Evolutionary conservation across 306 rosid species (phyloP), one percentile per base, ranked within the genome.

Genomic region (Cicer cuneatum): DNA sequence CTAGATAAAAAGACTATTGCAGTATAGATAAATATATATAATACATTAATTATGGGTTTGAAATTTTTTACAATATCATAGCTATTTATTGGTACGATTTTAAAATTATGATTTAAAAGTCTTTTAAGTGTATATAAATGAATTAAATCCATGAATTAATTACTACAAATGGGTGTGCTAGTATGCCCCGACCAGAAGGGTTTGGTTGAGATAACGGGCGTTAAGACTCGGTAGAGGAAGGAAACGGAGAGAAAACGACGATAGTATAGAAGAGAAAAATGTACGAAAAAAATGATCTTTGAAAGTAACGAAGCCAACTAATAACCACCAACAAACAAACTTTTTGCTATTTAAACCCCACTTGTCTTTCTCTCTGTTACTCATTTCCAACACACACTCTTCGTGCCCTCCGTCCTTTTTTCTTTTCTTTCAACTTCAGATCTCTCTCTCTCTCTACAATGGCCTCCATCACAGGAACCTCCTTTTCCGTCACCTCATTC

Each of bases 291-390:
- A 58, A 64, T 16, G 19, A 3, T 29, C 71, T 35, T 86, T 81
- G 89, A 83, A 87, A 78, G 1, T 68, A 85, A 78, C 94, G 62
- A 83, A 46, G 83, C 65, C 72, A 71, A 42, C 67, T n/a, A 77
- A 81, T 51, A 71, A 75, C 80, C 80, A 47, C 69, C 58, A 51
- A 58, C 49, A 79, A 47, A 76, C 73, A 70, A 70, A 15, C 68
- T 13, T 13, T 62, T 38, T 48, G n/a, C 56, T 82, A 75, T 75
- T 77, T 58, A 79, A 71, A 15, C 49, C 41, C 33, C 14, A 33
- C n/a, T 8, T 46, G 15, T 29, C 16, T 56, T 8, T 68, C 13
- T 6, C n/a, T 37, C 71, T 33, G 38, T 21, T 59, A 62, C 39
- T 77, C 69, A 1, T 65, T 64, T 18, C 67, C 68, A 56, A 40